Evolutionary conservation across 768 basidiomycete species (phyloP).

Genomic region (Boletus sp.): DNA sequence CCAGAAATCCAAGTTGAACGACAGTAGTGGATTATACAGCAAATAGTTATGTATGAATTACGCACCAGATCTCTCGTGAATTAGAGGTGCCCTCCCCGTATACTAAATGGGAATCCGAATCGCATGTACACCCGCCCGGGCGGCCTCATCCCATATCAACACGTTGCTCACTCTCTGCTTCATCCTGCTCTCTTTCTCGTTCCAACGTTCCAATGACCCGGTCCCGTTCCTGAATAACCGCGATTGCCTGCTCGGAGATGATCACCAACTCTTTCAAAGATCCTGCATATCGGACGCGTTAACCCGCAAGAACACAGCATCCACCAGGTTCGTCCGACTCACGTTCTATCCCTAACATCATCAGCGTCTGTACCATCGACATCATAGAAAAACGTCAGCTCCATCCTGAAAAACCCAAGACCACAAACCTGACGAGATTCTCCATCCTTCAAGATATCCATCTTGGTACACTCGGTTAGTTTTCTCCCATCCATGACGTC

Average conservation of each 20-base stretch:
- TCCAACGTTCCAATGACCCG: conserved; percentile 10
- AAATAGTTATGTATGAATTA: background rate
- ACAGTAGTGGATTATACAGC: background rate
- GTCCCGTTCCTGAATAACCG: conserved; percentile 31
- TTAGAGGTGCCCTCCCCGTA: too few relatives aligned
- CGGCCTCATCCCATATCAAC: background rate
- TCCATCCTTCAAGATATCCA: conserved; percentile 41
- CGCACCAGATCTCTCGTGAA: background rate
- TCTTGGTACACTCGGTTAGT: conserved; percentile 33
- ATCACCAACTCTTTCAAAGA: conserved; percentile 32
- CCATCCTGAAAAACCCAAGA: background rate
- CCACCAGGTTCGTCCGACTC: conserved; percentile 11
- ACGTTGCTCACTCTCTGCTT: background rate
- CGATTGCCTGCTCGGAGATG: conserved; percentile 33
- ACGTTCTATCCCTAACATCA: conserved; percentile 48
- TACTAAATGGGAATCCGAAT: background rate
- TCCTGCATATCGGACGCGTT: conserved; percentile 18
- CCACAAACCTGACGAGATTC: conserved; percentile 41
- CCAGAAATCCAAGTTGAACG: background rate
- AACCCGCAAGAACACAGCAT: background rate
- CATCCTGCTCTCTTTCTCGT: conserved; percentile 8
- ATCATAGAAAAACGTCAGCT: background rate
- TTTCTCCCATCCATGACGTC: conserved; percentile 36
- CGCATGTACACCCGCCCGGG: background rate
- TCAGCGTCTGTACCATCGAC: conserved; percentile 27